phyloP scores from a whole-genome alignment of 2,329 filamentous ascomycete genomes.

The Graphium sp. region DNA sequence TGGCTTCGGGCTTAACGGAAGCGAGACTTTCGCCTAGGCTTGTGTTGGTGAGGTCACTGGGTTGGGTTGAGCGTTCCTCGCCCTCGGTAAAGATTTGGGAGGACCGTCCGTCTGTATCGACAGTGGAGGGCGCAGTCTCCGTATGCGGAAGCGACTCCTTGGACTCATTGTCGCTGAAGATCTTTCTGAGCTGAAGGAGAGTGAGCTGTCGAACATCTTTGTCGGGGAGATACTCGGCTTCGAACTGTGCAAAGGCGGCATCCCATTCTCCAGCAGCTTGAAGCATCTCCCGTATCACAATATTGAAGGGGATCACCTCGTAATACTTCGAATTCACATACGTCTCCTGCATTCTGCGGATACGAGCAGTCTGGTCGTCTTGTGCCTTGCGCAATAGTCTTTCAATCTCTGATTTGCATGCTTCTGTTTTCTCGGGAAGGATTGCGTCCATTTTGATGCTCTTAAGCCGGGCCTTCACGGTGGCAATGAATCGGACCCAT shows the following conservation, averaged over 20 bases:
- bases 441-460: slow-evolving; percentile 87
- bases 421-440: slow-evolving; percentile 68
- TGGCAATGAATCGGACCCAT: slow-evolving; percentile 73
- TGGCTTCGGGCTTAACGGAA: slow-evolving; percentile 9
- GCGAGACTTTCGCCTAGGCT: slow-evolving; percentile 14
- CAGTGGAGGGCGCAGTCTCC: slow-evolving; percentile 45
- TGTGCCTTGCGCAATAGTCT: slow-evolving; percentile 60
- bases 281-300: slow-evolving; percentile 74
- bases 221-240: slow-evolving; percentile 85
- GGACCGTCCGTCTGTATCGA: slow-evolving; percentile 28
- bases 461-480: slow-evolving; percentile 67
- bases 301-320: slow-evolving; percentile 87
- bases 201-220: slow-evolving; percentile 90
- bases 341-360: slow-evolving; percentile 67
- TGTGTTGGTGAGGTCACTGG: slow-evolving; percentile 19
- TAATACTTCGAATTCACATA: slow-evolving; percentile 94
- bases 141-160: slow-evolving; percentile 55
- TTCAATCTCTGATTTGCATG: slow-evolving; percentile 71
- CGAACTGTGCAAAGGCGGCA: slow-evolving; percentile 74
- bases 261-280: slow-evolving; percentile 94
- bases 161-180: slow-evolving; percentile 84
- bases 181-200: slow-evolving; percentile 80
- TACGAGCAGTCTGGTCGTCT: slow-evolving; percentile 61
- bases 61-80: slow-evolving; percentile 28
- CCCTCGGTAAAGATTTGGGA: slow-evolving; percentile 26